phyloP scores from a whole-genome alignment of 352 stramenopile species.

The Saprolegnia diclina region DNA sequence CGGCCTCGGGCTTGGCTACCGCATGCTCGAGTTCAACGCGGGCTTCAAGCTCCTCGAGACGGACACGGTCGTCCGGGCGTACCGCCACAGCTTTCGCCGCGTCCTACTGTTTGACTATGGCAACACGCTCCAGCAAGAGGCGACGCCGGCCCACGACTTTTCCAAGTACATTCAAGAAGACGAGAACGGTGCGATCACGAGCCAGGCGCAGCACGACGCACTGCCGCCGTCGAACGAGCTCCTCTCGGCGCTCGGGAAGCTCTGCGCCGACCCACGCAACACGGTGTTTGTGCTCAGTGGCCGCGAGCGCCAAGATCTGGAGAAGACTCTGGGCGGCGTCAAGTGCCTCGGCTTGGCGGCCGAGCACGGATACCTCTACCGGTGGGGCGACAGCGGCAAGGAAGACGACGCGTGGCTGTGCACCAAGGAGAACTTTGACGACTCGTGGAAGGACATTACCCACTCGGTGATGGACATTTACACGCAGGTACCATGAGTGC shows the following conservation, averaged over 20 bases:
- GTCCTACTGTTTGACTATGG: constrained; percentile 98
- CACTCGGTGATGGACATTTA: constrained; percentile 99
- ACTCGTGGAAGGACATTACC: constrained; percentile 96
- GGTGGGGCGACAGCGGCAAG: constrained; percentile 70
- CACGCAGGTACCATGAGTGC: constrained; percentile 51
- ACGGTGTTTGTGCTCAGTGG: constrained; percentile 98
- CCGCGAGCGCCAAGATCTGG: constrained; percentile 92
- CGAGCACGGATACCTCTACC: constrained; percentile 99
- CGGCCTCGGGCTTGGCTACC: constrained; percentile 94
- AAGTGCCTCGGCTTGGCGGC: constrained; percentile 93
- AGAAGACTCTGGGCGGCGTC: constrained; percentile 91
- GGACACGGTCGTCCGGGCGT: constrained; percentile 85
- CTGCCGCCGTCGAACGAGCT: constrained; percentile 64
- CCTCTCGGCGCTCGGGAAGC: constrained; percentile 79
- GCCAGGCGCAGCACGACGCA: constrained; percentile 34
- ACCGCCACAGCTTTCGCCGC: constrained; percentile 72
- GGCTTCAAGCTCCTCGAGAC: constrained; percentile 94
- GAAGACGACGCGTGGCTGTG: constrained; percentile 70
- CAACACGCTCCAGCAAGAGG: constrained; percentile 94
- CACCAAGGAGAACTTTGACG: constrained; percentile 88
- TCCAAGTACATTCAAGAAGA: constrained; percentile 74
- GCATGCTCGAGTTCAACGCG: constrained; percentile 94
- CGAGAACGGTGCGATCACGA: constrained; percentile 28
- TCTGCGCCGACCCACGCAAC: constrained; percentile 95
- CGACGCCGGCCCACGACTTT: constrained; percentile 61